Evolutionary conservation across 139 green algal species (phyloP).

Genomic region (Chlamydomonas incerta): DNA sequence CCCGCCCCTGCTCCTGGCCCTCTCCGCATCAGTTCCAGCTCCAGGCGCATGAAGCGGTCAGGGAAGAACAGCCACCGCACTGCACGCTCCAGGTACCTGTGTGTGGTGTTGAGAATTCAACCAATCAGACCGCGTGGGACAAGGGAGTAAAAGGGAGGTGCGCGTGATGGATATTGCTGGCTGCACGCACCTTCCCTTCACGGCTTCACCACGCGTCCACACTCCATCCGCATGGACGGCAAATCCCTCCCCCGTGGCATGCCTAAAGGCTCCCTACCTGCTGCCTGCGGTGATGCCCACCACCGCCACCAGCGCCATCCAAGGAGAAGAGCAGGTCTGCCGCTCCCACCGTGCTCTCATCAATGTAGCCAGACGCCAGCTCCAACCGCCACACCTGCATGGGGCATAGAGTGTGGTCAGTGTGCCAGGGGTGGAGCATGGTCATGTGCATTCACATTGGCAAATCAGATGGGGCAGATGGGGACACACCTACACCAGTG

Average conservation of each 20-base stretch:
- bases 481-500: no score
- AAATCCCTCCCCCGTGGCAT: no score
- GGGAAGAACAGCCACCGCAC: constrained; percentile 54
- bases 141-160: not conserved
- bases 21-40: not conserved
- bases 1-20: no score
- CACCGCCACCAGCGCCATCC: constrained; percentile 20
- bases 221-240: no score
- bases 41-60: constrained; percentile 51
- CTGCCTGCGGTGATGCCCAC: constrained; percentile 10
- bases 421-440: no score
- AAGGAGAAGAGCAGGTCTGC: constrained; percentile 12
- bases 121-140: not conserved
- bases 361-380: constrained; percentile 18
- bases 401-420: no score
- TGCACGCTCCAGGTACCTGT: constrained; percentile 54
- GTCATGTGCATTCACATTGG: no score
- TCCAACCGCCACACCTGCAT: constrained; percentile 37
- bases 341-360: constrained; percentile 24
- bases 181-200: not conserved
- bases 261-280: not conserved
- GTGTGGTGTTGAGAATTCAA: not conserved
- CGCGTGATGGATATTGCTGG: not conserved
- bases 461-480: no score
- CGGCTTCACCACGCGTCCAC: not conserved